These are phyloP conservation scores for Fusarium fujikuroi DNA, from an alignment of 2,329 filamentous ascomycete genomes.

Conservation along the genomic window DNA sequence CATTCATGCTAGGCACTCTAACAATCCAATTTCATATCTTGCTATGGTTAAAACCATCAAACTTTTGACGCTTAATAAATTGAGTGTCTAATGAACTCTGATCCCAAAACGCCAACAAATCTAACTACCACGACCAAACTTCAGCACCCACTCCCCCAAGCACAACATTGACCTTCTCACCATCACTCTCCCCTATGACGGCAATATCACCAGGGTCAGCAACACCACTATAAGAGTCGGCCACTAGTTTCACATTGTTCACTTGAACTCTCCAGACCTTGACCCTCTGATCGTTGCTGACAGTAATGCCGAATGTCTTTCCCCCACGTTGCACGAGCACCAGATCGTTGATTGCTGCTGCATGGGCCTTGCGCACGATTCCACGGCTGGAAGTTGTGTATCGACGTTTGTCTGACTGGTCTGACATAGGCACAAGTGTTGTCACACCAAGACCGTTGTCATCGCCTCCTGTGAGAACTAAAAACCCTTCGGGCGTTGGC, in stretches of 20 bases:
- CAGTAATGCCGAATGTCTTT: conserved; percentile 53
- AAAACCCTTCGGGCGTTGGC: conserved; percentile 45
- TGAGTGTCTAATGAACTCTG: background rate
- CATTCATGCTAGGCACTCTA: background rate
- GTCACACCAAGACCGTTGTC: conserved; percentile 81
- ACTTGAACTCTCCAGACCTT: conserved; percentile 61
- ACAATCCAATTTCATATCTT: background rate
- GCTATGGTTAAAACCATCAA: background rate
- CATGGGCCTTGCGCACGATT: conserved; percentile 67
- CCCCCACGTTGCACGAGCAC: conserved; percentile 48
- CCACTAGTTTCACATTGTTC: conserved; percentile 53
- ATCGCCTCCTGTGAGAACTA: conserved; percentile 84
- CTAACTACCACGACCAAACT: conserved; percentile 38
- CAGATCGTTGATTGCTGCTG: conserved; percentile 75
- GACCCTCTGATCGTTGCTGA: conserved; percentile 71
- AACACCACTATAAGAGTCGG: conserved; percentile 66
- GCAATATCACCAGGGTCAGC: conserved; percentile 64
- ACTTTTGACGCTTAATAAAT: background rate
- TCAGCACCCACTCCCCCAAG: conserved; percentile 41
- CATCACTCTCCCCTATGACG: background rate
- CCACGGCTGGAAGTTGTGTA: conserved; percentile 41
- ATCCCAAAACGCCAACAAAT: background rate
- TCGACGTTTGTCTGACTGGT: conserved; percentile 21
- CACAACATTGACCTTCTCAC: conserved; percentile 26
- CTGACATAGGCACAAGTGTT: conserved; percentile 36